Evolutionary conservation across 768 basidiomycete species (phyloP), one percentile per base, ranked within the genome.

Genomic region (Psilocybe sp.): DNA sequence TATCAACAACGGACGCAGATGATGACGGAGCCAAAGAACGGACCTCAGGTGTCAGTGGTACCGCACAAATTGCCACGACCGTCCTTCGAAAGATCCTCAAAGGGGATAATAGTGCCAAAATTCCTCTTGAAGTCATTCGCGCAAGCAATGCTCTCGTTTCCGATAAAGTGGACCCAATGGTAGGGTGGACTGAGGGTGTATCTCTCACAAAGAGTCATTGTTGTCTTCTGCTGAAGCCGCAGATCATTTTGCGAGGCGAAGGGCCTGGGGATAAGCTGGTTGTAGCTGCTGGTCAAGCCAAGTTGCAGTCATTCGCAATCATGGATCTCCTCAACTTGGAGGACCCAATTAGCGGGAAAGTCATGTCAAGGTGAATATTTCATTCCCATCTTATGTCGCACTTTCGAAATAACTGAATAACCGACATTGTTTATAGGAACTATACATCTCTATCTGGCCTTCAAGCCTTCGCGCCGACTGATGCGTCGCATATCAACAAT

Each of bases 201-300:
- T 78, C 83, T 23, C 71, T 87, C 28, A 70, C 72, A 45, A 87
- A 87, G 57, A 82, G 83, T 37, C 82, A 93, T 61, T 87, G 89
- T 64, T 89, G 89, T 61, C 74, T 93, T n/a, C 76, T 98, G 32
- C 70, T 96, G 51, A 94, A 94, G 60, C 93, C 95, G 11, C 95
- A 98, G 62, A 80, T 98, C 45, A 82, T 92, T 9, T 69, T 97
- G 20, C 75, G 80, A 15, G 88, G 84, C 52, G 80, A 85, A 35
- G 67, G 60, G 10, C 46, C 64, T 5, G 67, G 73, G 28, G 80
- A 81, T 49, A 77, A 85, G 1, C 80, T 83, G 28, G 79, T 89
- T 43, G 79, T 96, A 5, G 85, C 92, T 13, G 87, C 93, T 20
- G 80, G 87, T 32, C 87, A 90, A 57, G 84, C 88, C 7, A 89